A percentile compares a stretch with the other conserved stretches of the same genome.
phyloP scores from a whole-genome alignment of 108 stramenopile genomes.

The Aurantiochytrium sp. region DNA sequence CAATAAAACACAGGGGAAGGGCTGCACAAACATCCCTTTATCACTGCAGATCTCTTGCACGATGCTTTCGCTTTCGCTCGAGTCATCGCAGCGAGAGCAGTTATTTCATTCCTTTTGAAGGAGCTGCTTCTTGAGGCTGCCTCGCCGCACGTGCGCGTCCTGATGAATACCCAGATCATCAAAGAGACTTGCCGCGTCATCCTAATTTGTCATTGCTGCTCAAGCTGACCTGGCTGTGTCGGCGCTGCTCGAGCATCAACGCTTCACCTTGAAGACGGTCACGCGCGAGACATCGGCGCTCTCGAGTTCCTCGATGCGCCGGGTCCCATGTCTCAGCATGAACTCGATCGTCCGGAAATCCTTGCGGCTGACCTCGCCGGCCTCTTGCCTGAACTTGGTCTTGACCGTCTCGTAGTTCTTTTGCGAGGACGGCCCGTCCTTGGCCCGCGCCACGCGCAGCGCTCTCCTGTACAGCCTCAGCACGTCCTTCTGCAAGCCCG shows the following conservation, averaged over 20 bases:
- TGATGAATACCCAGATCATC: too few species aligned
- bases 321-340: neutral
- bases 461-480: neutral
- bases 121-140: too few species aligned
- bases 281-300: neutral
- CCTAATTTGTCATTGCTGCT: too few species aligned
- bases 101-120: too few species aligned
- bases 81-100: too few species aligned
- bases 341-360: constrained; percentile 10
- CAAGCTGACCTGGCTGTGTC: too few species aligned
- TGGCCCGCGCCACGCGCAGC: neutral
- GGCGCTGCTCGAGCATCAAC: neutral
- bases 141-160: too few species aligned
- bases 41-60: too few species aligned
- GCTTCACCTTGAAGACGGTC: neutral
- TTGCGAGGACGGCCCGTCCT: neutral
- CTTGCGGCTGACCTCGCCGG: neutral
- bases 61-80: too few species aligned
- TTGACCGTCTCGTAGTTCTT: neutral
- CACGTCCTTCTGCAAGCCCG: neutral
- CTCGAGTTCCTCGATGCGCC: neutral
- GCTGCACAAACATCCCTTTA: too few species aligned
- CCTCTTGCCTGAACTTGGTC: neutral
- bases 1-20: too few species aligned
- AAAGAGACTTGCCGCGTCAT: too few species aligned